phyloP scores from a whole-genome alignment of 2,329 filamentous ascomycete species.

The Penicillium sp. region DNA sequence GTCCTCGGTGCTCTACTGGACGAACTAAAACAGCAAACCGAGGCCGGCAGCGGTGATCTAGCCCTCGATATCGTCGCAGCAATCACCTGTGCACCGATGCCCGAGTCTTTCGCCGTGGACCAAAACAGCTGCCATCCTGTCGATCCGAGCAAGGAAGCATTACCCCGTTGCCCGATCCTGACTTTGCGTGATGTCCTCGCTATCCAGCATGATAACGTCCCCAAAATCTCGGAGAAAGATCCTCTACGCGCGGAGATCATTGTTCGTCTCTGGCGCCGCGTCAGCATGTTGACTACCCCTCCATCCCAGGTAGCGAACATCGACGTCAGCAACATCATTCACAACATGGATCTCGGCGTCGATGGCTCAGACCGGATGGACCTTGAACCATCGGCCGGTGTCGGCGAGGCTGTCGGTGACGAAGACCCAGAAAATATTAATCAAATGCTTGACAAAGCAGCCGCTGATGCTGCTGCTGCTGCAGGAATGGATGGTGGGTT shows the following conservation, averaged over 20 bases:
- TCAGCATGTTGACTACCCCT: conserved; percentile 41
- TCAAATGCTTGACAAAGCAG: conserved; percentile 42
- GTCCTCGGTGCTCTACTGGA: conserved; percentile 42
- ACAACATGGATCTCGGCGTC: conserved; percentile 43
- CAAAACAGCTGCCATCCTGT: conserved; percentile 37
- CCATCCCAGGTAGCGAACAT: conserved; percentile 42
- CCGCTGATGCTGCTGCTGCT: conserved; percentile 38
- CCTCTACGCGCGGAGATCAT: conserved; percentile 45
- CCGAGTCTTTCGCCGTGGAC: conserved; percentile 41
- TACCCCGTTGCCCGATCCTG: conserved; percentile 36
- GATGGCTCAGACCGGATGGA: conserved; percentile 34
- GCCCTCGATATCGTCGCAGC: conserved; percentile 47
- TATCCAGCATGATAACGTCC: conserved; percentile 39
- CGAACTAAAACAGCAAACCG: conserved; percentile 44
- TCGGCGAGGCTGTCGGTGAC: conserved; percentile 12
- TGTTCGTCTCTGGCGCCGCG: conserved; percentile 47
- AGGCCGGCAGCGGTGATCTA: conserved; percentile 41
- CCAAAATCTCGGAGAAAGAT: conserved; percentile 45
- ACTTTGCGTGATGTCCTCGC: conserved; percentile 44
- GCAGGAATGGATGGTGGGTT: conserved; percentile 30
- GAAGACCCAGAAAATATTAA: conserved; percentile 37
- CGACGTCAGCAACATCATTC: conserved; percentile 45
- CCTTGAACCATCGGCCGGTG: conserved; percentile 25
- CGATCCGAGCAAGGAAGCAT: conserved; percentile 33
- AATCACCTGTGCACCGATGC: conserved; percentile 43